Base-by-base conservation (phyloP, 257 asterid species). In the Echites panduratus region DNA sequence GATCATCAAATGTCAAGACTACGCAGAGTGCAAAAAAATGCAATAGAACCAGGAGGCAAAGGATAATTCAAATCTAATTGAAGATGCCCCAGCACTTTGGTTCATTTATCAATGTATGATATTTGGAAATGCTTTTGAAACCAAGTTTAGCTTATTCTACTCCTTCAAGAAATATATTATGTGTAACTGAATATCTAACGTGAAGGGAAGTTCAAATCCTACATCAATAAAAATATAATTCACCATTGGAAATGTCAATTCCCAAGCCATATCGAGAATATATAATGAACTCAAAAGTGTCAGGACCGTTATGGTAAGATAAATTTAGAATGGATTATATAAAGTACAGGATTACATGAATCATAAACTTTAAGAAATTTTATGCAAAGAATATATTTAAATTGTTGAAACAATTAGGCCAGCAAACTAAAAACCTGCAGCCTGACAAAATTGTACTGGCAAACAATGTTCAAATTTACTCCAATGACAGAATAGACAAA, bases 1-100 rank as follows among this genome's bases (percentile, higher is more conserved):
- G 77, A 81, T 64, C 56, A 53, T 14, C 65, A 68, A 70, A 73
- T 67, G 43, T 52, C 74, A 47, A 69, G 61, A 44, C 20, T 64
- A 63, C 7, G 2, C 38, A 16, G 4, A 20, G 7, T 38, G 43
- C n/a, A n/a, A 73, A 61, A 64, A 0, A 1, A 32, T 45, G 32
- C 9, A 49, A 20, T 12, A 61, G 26, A 40, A 26, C 19, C 16
- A 32, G n/a, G n/a, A n/a, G 22, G 35, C 11, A 40, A n/a, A 48
- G 70, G 32, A 41, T 4, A 10, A 2, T 20, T 22, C 22, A 69
- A 49, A 69, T 69, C 20, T 4, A 44, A 66, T 66, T 57, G 20
- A 32, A 27, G 68, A 61, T 17, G 62, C 73, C 22, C 61, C 49
- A 66, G 59, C 38, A 74, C 38, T 24, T 35, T 49, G 65, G 70